Base-by-base conservation (phyloP, 164 flowering plant species). In the Houttuynia cordata region DNA sequence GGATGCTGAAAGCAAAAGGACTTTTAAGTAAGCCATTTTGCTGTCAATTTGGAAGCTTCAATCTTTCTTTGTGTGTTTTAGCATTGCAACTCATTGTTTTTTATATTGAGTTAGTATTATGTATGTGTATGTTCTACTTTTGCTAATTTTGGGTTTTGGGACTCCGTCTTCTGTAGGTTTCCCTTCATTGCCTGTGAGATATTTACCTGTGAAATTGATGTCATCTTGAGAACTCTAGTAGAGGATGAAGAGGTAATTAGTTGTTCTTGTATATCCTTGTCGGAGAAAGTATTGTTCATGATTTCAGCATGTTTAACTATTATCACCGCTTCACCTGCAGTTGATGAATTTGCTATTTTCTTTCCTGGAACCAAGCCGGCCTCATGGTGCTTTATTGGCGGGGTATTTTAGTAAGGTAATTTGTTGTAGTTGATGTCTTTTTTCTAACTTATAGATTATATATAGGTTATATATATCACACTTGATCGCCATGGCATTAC, bases 161-260 rank as follows among this genome's bases (percentile, higher is more conserved):
- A 25, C 25, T 63, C 55, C 13, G 34, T 58, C 53, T 45, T 19
- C 65, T 78, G 41, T 75, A 93, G 98, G 91, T 90, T 87, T 67
- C 98, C 98, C 0, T 93, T 90, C 74, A 79, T 90, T 66, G 82
- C 97, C 18, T 93, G 96, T 72, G 98, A 93, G 83, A 72, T 93
- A 56, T 88, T 93, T 70, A 90, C 92, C 4, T 93, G 98, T 72
- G 97, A 90, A 76, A 83, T 93, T 67, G 98, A 93, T 71, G 96
- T 90, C 58, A 90, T 93, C 63, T 70, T 93, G 14, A 90, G 84
- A 79, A 84, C 96, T 57, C 69, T 93, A 52, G 96, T 90, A 61
- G 97, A 93, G 45, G 98, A 93, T 56, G 97, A 90, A 67, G 92
- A 84, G 96, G 98, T 90, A 69, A 12, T 49, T 42, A 30, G n/a